A percentile compares a stretch with the other conserved stretches of the same genome.
These are phyloP conservation scores for Emmonsiellopsis sp. DNA, from an alignment of 2,329 filamentous ascomycete species.

Conservation along the genomic window DNA sequence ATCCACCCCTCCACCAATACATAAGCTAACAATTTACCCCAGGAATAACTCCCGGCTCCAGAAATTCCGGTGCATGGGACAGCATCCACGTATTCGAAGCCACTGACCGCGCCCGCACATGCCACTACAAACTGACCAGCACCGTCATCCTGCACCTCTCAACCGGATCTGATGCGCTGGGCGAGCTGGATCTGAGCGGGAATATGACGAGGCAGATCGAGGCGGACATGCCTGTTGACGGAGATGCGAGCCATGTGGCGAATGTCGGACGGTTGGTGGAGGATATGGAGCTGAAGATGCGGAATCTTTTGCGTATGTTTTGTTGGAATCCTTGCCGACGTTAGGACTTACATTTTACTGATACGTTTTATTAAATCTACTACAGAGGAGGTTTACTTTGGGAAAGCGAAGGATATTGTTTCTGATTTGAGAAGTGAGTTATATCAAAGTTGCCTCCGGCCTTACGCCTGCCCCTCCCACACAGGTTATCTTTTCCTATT, in stretches of 20 bases:
- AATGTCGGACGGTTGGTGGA: conserved; percentile 92
- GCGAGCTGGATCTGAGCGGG: conserved; percentile 83
- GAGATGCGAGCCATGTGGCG: conserved; percentile 85
- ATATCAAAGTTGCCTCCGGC: background rate
- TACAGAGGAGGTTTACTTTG: conserved; percentile 91
- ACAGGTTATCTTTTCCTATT: background rate
- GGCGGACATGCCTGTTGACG: conserved; percentile 78
- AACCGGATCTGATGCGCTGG: conserved; percentile 56
- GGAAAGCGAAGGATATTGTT: conserved; percentile 97
- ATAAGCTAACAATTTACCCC: conserved; percentile 1
- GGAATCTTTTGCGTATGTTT: conserved; percentile 67
- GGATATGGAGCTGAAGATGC: conserved; percentile 99
- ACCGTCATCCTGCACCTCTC: conserved; percentile 90
- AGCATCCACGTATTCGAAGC: conserved; percentile 98
- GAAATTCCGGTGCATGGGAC: conserved; percentile 82
- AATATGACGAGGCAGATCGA: conserved; percentile 98
- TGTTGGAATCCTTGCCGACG: background rate
- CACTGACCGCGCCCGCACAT: conserved; percentile 79
- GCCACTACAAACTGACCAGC: conserved; percentile 95
- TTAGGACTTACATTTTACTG: conserved; percentile 11
- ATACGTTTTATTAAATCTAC: background rate
- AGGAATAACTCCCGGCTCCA: conserved; percentile 57
- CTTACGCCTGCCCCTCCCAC: background rate
- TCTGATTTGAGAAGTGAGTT: conserved; percentile 75
- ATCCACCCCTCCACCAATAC: background rate